phyloP scores from a whole-genome alignment of 2,329 filamentous ascomycete genomes.

The Aureobasidium sp. region DNA sequence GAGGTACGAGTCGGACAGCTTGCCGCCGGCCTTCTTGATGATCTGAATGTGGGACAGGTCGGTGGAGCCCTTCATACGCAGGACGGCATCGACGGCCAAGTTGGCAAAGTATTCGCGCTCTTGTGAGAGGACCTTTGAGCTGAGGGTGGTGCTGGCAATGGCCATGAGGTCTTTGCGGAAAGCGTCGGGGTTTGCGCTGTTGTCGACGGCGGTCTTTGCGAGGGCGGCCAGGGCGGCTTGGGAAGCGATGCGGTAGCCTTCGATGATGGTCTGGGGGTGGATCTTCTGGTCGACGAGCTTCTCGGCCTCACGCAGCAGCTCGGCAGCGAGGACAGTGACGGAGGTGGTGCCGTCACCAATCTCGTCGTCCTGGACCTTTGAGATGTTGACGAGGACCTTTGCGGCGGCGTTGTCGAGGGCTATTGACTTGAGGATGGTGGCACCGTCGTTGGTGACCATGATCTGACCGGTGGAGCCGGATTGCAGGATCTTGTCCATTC shows the following conservation, averaged over 20 bases:
- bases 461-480: conserved; percentile 94
- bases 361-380: conserved; percentile 98
- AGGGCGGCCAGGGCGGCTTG: conserved; percentile 76
- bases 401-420: conserved; percentile 96
- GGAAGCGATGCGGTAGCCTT: conserved; percentile 96
- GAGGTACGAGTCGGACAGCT: conserved; percentile 93
- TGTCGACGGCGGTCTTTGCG: conserved; percentile 76
- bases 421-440: conserved; percentile 96
- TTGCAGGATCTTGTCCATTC: conserved; percentile 98
- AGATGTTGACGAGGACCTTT: conserved; percentile 98
- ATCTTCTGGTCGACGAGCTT: conserved; percentile 97
- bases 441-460: conserved; percentile 97
- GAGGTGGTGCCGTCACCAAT: conserved; percentile 97
- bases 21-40: conserved; percentile 98
- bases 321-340: conserved; percentile 90
- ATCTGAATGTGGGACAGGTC: conserved; percentile 98
- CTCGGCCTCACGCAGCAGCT: conserved; percentile 91
- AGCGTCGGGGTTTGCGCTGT: conserved; percentile 70
- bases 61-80: conserved; percentile 79
- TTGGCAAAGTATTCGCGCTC: conserved; percentile 86
- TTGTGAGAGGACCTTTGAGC: conserved; percentile 92
- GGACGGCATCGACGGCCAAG: conserved; percentile 82
- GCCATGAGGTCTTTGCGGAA: conserved; percentile 85
- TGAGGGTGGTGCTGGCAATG: conserved; percentile 90
- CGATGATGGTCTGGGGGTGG: conserved; percentile 98